Percentiles rank a stretch among this genome's conserved stretches.
Conservation (phyloP, 805 yeast species). For the Kazachstania africana region DNA sequence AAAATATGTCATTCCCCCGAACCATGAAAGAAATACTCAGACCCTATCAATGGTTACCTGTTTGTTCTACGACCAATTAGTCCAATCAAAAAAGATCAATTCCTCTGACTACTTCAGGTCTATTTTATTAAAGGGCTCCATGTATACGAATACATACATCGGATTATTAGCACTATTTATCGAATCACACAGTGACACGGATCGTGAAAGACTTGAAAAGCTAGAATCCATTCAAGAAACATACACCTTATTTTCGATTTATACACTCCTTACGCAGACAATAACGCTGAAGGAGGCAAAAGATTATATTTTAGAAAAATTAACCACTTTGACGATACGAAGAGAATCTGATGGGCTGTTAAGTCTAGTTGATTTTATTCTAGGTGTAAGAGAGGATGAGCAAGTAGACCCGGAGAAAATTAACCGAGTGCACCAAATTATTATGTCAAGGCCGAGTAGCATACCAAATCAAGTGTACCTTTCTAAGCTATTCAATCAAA, state of each 20-base stretch:
- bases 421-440: slow-evolving; percentile 51
- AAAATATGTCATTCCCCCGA: slow-evolving; percentile 11
- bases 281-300: slow-evolving; percentile 37
- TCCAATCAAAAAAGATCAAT: slow-evolving; percentile 1
- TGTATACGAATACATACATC: slow-evolving; percentile 48
- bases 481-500: slow-evolving; percentile 47
- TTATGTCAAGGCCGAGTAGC: slow-evolving; percentile 50
- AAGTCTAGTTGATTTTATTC: slow-evolving; percentile 60
- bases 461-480: slow-evolving; percentile 42
- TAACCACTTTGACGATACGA: slow-evolving; percentile 43
- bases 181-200: slow-evolving; percentile 23
- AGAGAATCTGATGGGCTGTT: slow-evolving; percentile 59
- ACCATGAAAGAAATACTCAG: slow-evolving; percentile 5
- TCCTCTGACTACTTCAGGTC: slow-evolving; percentile 17
- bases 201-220: slow-evolving; percentile 11
- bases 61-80: slow-evolving; percentile 16
- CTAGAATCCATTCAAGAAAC: slow-evolving; percentile 46
- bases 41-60: slow-evolving; percentile 10
- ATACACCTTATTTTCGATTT: slow-evolving; percentile 50
- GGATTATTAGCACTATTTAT: slow-evolving; percentile 29
- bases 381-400: slow-evolving; percentile 68
- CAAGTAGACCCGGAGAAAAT: slow-evolving; percentile 49
- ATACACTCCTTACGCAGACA: slow-evolving; percentile 44
- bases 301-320: slow-evolving; percentile 33
- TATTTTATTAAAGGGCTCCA: slow-evolving; percentile 52